A percentile compares a stretch with the other conserved stretches of the same genome.
These are phyloP conservation scores for Wickerhamomyces sp. DNA, from an alignment of 1,139 yeast genomes.

Conservation along the genomic window DNA sequence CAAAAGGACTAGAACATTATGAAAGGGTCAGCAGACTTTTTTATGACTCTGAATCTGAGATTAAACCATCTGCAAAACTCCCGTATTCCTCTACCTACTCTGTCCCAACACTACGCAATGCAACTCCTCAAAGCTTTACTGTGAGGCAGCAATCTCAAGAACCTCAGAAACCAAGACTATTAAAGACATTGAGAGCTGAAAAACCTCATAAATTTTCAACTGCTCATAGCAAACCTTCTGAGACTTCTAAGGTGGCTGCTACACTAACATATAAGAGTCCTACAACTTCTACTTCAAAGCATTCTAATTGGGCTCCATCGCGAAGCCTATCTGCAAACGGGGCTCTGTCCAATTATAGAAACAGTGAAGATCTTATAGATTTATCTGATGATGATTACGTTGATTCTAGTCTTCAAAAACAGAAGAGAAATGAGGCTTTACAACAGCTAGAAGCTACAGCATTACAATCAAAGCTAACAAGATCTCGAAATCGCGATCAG, in stretches of 20 bases:
- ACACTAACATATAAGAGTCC: conserved; percentile 36
- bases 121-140: conserved; percentile 19
- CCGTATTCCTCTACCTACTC: conserved; percentile 14
- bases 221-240: conserved; percentile 28
- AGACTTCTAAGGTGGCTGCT: conserved; percentile 42
- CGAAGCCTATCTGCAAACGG: conserved; percentile 22
- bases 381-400: conserved; percentile 19
- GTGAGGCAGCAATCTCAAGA: conserved; percentile 16
- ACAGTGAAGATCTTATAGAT: conserved; percentile 13
- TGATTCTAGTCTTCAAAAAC: conserved; percentile 23
- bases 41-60: conserved; percentile 6
- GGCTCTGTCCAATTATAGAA: background rate
- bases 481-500: conserved; percentile 9
- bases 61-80: conserved; percentile 4
- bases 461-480: conserved; percentile 14
- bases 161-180: conserved; percentile 18
- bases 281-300: conserved; percentile 4
- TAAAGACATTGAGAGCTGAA: conserved; percentile 26
- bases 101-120: conserved; percentile 23
- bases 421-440: conserved; percentile 30
- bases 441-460: conserved; percentile 30
- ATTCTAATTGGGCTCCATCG: conserved; percentile 32
- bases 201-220: conserved; percentile 16
- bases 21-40: conserved; percentile 29
- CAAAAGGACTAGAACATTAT: conserved; percentile 32